These are phyloP conservation scores for Aphanomyces astaci DNA, from an alignment of 352 stramenopile genomes.

Conservation along the genomic window DNA sequence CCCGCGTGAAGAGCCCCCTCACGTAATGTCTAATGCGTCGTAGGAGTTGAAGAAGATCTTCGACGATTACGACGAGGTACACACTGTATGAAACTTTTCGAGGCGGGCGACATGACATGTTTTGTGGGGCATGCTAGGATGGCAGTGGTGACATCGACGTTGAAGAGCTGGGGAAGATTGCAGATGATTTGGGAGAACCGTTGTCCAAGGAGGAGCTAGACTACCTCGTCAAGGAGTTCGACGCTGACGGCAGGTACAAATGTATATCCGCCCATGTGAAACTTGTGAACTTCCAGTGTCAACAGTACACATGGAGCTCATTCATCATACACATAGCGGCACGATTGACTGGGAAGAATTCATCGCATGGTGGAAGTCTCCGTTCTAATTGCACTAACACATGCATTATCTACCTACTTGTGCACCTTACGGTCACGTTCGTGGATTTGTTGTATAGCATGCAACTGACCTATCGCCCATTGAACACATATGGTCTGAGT, in stretches of 20 bases:
- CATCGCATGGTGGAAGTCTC: constrained; percentile 71
- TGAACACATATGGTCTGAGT: not conserved
- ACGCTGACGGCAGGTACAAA: constrained; percentile 49
- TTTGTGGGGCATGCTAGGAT: constrained; percentile 32
- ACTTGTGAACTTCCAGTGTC: too few species aligned
- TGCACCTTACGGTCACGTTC: too few species aligned
- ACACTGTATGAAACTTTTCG: not conserved
- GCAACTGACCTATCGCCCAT: too few species aligned
- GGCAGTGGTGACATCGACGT: constrained; percentile 61
- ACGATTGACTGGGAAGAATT: constrained; percentile 65
- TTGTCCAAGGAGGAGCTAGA: constrained; percentile 62
- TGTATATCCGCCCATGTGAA: not conserved
- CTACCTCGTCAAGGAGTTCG: constrained; percentile 66
- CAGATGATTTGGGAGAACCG: constrained; percentile 61
- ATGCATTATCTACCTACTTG: too few species aligned
- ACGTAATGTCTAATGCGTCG: not conserved
- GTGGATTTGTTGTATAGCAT: too few species aligned
- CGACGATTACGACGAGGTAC: constrained; percentile 64
- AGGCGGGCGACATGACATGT: not conserved
- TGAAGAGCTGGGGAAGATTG: constrained; percentile 65
- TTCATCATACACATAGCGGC: constrained; percentile 30
- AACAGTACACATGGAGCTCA: too few species aligned
- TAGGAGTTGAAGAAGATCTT: constrained; percentile 65
- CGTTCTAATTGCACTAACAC: constrained; percentile 47
- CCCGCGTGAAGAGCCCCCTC: not conserved